phyloP scores from a whole-genome alignment of 192 early-diverging fungal species.

The Paraglomus occultum region DNA sequence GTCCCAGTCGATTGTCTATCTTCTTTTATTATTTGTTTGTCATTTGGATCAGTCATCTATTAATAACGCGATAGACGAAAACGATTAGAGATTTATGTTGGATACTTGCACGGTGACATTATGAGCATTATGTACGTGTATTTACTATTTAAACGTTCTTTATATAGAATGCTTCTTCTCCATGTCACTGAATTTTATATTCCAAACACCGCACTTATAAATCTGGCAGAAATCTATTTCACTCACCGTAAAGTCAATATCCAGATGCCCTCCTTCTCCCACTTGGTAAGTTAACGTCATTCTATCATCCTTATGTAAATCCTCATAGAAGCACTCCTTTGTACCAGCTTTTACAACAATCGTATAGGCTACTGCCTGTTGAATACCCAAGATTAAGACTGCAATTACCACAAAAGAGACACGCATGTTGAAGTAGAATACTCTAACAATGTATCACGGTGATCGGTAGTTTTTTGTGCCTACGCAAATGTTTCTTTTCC shows the following conservation, averaged over 20 bases:
- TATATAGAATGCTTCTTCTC: conserved; percentile 1
- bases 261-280: conserved; percentile 59
- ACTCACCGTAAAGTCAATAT: conserved; percentile 69
- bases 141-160: background rate
- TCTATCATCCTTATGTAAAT: conserved; percentile 54
- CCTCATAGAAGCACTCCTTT: conserved; percentile 63
- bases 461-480: no score
- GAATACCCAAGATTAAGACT: conserved; percentile 7
- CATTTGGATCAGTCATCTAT: conserved; percentile 49
- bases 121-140: background rate
- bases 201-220: background rate
- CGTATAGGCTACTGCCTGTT: background rate
- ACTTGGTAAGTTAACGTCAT: conserved; percentile 72
- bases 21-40: conserved; percentile 35
- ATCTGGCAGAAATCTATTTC: background rate
- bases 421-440: background rate
- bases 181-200: background rate
- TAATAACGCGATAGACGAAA: background rate
- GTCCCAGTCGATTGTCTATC: conserved; percentile 40
- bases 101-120: background rate
- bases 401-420: background rate
- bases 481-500: no score
- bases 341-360: conserved; percentile 13
- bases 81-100: background rate
- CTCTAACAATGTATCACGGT: no score